Percentiles rank a stretch among this genome's conserved stretches.
phyloP scores from a whole-genome alignment of 2,329 filamentous ascomycete species.

The Xylaria polymorpha region DNA sequence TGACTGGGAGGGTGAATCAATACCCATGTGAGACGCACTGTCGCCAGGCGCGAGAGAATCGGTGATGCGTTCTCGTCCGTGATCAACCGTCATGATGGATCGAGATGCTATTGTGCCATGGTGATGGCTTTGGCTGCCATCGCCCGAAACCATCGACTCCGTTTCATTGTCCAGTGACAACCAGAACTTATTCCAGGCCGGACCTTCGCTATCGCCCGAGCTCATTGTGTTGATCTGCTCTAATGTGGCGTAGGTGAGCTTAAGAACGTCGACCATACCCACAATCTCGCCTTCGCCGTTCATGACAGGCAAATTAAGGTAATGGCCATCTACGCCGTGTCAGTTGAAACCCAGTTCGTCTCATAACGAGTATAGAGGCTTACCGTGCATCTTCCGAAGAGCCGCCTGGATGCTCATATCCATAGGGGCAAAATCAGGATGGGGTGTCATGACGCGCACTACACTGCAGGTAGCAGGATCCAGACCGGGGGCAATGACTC shows the following conservation, averaged over 20 bases:
- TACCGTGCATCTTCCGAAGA: constrained; percentile 98
- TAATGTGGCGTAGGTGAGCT: constrained; percentile 96
- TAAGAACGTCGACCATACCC: constrained; percentile 98
- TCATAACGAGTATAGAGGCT: constrained; percentile 51
- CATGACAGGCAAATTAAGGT: constrained; percentile 98
- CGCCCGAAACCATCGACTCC: constrained; percentile 95
- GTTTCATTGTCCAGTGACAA: constrained; percentile 93
- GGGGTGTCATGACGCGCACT: constrained; percentile 98
- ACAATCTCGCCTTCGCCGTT: constrained; percentile 97
- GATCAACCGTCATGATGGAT: constrained; percentile 85
- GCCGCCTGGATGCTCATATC: constrained; percentile 99
- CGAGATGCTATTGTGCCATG: constrained; percentile 74
- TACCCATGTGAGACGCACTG: constrained; percentile 91
- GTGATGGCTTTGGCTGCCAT: constrained; percentile 76
- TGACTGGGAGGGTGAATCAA: constrained; percentile 80
- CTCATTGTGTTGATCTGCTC: constrained; percentile 98
- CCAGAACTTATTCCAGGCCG: constrained; percentile 99
- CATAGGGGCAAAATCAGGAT: constrained; percentile 97
- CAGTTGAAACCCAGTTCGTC: constrained; percentile 28
- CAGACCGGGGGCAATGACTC: constrained; percentile 95
- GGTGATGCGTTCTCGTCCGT: constrained; percentile 72
- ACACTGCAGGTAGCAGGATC: constrained; percentile 97
- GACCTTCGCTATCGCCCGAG: constrained; percentile 88
- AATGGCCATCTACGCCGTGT: constrained; percentile 82
- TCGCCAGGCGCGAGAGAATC: constrained; percentile 93